Evolutionary conservation across 2,329 filamentous ascomycete genomes (phyloP), one percentile per base, ranked within the genome.

Genomic region (Pyrenophora seminiperda): DNA sequence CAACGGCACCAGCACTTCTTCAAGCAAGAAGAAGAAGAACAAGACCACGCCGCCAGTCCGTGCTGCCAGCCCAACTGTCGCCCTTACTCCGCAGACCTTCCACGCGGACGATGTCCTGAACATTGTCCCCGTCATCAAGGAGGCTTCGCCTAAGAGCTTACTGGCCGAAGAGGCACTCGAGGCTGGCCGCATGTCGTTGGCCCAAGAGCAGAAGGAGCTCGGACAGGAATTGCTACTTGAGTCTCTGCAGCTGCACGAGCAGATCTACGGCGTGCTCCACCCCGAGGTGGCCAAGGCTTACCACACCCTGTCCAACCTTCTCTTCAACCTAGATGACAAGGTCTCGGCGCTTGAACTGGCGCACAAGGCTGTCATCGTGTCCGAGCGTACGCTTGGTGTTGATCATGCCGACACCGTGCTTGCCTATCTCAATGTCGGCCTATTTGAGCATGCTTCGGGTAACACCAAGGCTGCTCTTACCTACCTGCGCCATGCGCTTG

Each of bases 301-400:
- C 79, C 93, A 96, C 75, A 91, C 89, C 43, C 77, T 99, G 37
- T 96, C 94, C 2, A 96, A 96, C 81, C 82, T 97, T 47, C 97
- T 97, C 78, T 97, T 95, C 75, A 90, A 95, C 73, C 83, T 96
- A n/a, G 94, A 97, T 46, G 94, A 99, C 78, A 97, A 97, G 80
- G 90, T 92, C 30, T 90, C 91, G 7, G 94, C 94, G 18, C 89
- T 97, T 18, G 94, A 99, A 75, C 84, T 99, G 56, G 92, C 94
- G 14, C 90, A 91, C 70, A 99, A 99, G 79, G 92, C 94, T 18
- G 92, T 96, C 61, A 93, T 99, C 54, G 92, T 99, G 33, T 89
- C 92, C 2, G 94, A 99, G 79, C 85, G 94, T 46, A 99, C 94
- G 1, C 82, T 97, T 22, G 94, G 94, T 68, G 82, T 99, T 45